Percentiles rank a stretch among this genome's conserved stretches.
These are phyloP conservation scores for Geosmithia flava DNA, from an alignment of 2,329 filamentous ascomycete genomes.

Conservation along the genomic window DNA sequence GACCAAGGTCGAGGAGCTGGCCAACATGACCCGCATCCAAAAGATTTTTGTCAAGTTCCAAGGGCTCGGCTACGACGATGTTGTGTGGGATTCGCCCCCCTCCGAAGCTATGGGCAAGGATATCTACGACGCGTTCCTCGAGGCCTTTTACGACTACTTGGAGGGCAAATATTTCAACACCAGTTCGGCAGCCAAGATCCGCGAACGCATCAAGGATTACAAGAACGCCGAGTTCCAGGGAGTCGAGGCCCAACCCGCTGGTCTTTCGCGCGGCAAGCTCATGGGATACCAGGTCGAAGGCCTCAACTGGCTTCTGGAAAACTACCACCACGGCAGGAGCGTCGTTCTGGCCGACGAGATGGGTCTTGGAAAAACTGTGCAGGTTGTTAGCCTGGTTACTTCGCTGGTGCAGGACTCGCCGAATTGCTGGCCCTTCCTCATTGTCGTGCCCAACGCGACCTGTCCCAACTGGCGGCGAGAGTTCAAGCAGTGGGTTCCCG, in stretches of 20 bases:
- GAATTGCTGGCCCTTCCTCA: constrained; percentile 78
- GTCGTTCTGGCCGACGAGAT: constrained; percentile 94
- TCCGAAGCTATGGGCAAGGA: constrained; percentile 42
- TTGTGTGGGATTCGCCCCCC: constrained; percentile 80
- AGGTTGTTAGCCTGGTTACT: constrained; percentile 73
- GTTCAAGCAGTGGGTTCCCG: constrained; percentile 86
- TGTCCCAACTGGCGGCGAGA: constrained; percentile 97
- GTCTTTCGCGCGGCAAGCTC: constrained; percentile 64
- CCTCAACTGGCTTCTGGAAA: constrained; percentile 88
- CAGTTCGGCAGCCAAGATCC: constrained; percentile 46
- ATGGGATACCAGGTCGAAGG: constrained; percentile 94
- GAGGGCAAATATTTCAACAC: constrained; percentile 58
- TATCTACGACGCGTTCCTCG: constrained; percentile 67
- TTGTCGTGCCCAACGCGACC: constrained; percentile 90
- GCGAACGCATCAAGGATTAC: constrained; percentile 54
- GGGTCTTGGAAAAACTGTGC: constrained; percentile 95
- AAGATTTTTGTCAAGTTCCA: constrained; percentile 82
- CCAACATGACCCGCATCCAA: constrained; percentile 58
- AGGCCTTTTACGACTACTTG: constrained; percentile 79
- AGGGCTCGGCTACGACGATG: constrained; percentile 80
- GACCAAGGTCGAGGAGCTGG: constrained; percentile 57
- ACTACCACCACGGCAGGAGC: constrained; percentile 72
- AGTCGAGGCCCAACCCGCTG: constrained; percentile 58
- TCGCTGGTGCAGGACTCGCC: constrained; percentile 56
- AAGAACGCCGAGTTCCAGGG: constrained; percentile 56